Base-by-base conservation (phyloP, 2,329 filamentous ascomycete genomes). In the Lachnellula subtilissima region DNA sequence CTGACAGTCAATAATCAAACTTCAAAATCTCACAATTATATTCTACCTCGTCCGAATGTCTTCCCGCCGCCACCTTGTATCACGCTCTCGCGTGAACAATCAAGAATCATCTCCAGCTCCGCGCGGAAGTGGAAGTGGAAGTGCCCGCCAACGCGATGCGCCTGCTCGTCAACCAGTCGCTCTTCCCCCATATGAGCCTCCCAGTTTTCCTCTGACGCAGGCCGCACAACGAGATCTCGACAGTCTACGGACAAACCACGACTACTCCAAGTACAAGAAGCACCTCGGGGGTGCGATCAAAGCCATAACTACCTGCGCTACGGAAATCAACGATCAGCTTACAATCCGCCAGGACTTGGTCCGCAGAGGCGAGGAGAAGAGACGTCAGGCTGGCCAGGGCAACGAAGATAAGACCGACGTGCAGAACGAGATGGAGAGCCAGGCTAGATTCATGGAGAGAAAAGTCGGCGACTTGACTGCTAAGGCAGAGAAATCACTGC, bases 401-500 rank as follows among this genome's bases (percentile, higher is more conserved):
- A 65, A 67, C 2, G 67, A 72, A 0, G 73, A 74, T 2, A 69
- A 72, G 3, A 59, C 58, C 4, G 67, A 72, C n/a, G 67, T 69
- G 1, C 55, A 67, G 15, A 56, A 51, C 11, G 66, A 73, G 15
- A 69, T 72, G 39, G 72, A 74, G 22, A 67, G 70, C 25, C 71
- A 74, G 54, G 60, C 81, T 68, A 70, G 9, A 23, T 75, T 53
- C 57, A 71, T 75, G 15, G 72, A 75, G 54, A 69, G 71, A 19
- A 73, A 76, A 54, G 80, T 84, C 2, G 72, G 77, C 15, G 68
- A 70, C 3, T 71, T 82, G 62, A 86, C 82, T 1, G 68, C 70
- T 28, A 74, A 76, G 50, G 74, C 87, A 65, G 85, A 88, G 61
- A 74, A 78, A 65, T 75, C 73, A 47, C 77, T 87, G 65, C 76